Base-by-base conservation (phyloP, 2,329 filamentous ascomycete genomes). In the Periconia sp. region DNA sequence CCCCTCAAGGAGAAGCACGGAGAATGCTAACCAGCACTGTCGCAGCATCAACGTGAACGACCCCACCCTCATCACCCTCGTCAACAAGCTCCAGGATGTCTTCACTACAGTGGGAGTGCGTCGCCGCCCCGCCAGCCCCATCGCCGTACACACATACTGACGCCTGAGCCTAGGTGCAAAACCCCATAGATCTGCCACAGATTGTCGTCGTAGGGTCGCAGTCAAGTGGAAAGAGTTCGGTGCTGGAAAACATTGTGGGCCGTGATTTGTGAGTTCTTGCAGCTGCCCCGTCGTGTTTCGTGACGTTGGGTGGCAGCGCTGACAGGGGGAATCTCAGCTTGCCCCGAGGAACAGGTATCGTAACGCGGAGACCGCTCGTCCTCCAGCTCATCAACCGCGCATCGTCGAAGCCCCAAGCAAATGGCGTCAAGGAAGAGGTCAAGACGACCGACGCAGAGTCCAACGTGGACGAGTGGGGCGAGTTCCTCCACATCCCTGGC, bases 21-120 rank as follows among this genome's bases (percentile, higher is more conserved):
- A 19, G 41, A 61, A 46, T 56, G 58, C 61, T 69, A 57, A 70
- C 53, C 36, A 24, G 23, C 18, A 12, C 33, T 29, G 28, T 26
- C 53, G 57, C 66, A 87, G 84, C 60, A 85, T 87, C 71, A 87
- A 87, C 69, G 84, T 87, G 49, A 87, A 87, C 67, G 84, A 87
- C 63, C 84, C 84, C 18, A 78, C 78, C 54, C 77, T 87, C 60
- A 87, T 87, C 63, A 86, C 84, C 22, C 87, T 97, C 61, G 94
- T 99, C 71, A 99, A 99, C 81, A 97, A 95, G 80, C 86, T 99
- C 34, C 94, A 99, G 73, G 94, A 99, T 89, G 94, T 99, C 61
- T 99, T 99, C 71, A 87, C 92, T 51, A 97, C 94, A 29, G 94
- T 99, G 61, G 94, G 94, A 61, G 84, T 87, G 78, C 57, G 84